Percentiles rank a stretch among this genome's conserved stretches.
phyloP scores from a whole-genome alignment of 73 alveolate species.

The Symbiodinium natans region DNA sequence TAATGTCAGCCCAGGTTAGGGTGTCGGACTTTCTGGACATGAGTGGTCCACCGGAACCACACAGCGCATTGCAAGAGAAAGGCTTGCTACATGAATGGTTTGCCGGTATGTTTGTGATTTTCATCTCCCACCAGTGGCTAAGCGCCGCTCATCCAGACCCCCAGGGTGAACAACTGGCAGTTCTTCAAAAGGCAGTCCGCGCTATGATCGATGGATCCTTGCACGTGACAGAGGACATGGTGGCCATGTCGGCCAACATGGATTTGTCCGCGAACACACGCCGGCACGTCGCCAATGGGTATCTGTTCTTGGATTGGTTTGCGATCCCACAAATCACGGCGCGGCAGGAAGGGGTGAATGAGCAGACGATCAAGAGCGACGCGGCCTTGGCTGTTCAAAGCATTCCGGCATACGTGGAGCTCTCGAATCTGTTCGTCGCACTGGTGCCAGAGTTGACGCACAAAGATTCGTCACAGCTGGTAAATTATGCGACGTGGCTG shows the following conservation, averaged over 20 bases:
- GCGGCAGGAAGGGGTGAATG: slow-evolving; percentile 12
- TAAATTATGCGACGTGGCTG: not conserved
- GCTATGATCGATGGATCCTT: not conserved
- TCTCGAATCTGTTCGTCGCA: not conserved
- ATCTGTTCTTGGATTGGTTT: slow-evolving; percentile 41
- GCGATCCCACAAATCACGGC: slow-evolving; percentile 57
- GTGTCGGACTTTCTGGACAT: not conserved
- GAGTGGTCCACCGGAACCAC: not conserved
- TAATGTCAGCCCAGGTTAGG: too few species aligned
- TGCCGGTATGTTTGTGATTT: not conserved
- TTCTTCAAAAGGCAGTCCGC: not conserved
- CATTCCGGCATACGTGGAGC: slow-evolving; percentile 58
- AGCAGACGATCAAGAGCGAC: not conserved
- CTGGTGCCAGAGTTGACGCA: not conserved
- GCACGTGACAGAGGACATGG: not conserved
- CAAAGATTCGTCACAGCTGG: not conserved
- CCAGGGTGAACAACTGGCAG: not conserved
- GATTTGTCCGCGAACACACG: not conserved
- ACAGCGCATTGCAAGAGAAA: not conserved
- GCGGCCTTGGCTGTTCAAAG: slow-evolving; percentile 57
- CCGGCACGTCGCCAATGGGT: slow-evolving; percentile 45
- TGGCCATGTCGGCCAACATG: not conserved
- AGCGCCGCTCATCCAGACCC: not conserved
- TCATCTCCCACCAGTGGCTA: not conserved
- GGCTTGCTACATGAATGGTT: not conserved